A percentile compares a stretch with the other conserved stretches of the same genome.
Conservation (phyloP, 176 grass and related monocot genomes). For the Triticum dicoccoides region DNA sequence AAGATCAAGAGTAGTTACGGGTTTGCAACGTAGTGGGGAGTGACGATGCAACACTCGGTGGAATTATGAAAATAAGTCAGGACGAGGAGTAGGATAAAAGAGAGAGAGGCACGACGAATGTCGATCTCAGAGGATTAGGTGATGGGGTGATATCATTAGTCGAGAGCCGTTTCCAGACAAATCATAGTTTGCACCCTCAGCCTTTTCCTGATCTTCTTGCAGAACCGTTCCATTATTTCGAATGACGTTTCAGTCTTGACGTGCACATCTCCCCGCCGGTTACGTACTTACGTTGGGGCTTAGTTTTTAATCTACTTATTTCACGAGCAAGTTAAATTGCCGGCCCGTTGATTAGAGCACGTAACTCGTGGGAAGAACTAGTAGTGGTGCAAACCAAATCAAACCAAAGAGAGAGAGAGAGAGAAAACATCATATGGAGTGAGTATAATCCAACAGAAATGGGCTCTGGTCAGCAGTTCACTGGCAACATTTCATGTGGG, state of each 20-base stretch:
- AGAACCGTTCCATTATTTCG: constrained; percentile 24
- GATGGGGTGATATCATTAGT: constrained; percentile 56
- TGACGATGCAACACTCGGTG: background rate
- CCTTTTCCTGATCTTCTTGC: constrained; percentile 13
- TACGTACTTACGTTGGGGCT: background rate
- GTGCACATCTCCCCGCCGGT: constrained; percentile 21
- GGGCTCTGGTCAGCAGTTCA: background rate
- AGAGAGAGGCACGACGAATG: background rate
- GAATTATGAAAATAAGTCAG: constrained; percentile 7
- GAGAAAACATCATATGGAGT: no score
- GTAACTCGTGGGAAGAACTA: background rate
- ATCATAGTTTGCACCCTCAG: constrained; percentile 3
- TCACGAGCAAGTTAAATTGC: background rate
- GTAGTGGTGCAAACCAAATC: background rate
- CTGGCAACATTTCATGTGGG: background rate
- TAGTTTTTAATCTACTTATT: background rate
- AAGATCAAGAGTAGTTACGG: constrained; percentile 28
- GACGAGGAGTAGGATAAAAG: constrained; percentile 22
- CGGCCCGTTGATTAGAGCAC: background rate
- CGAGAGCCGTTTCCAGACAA: background rate
- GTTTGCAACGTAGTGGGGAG: constrained; percentile 25
- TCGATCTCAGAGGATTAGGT: constrained; percentile 54
- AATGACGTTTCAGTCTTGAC: background rate
- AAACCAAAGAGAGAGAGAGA: no score
- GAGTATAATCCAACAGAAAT: background rate